phyloP scores from a whole-genome alignment of 768 basidiomycete species.

The Zangia roseola region DNA sequence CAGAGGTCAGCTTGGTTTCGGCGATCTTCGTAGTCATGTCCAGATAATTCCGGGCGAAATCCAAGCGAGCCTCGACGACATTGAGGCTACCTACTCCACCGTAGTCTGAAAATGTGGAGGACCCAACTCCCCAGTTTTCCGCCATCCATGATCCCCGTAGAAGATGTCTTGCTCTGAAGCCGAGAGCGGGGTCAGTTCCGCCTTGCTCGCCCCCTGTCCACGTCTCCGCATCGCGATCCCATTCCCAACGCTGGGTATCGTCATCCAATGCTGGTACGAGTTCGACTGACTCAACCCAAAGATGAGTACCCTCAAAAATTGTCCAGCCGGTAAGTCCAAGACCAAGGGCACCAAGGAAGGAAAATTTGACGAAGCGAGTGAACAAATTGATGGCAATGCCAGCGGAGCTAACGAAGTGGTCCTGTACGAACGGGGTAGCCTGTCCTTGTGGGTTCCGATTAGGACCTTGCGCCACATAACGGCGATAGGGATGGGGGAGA shows the following conservation, averaged over 20 bases:
- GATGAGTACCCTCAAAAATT: conserved; percentile 55
- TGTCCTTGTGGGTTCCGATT: conserved; percentile 6
- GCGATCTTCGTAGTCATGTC: conserved; percentile 47
- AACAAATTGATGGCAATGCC: conserved; percentile 44
- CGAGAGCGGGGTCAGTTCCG: conserved; percentile 73
- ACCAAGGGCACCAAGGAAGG: conserved; percentile 43
- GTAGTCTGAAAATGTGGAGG: conserved; percentile 35
- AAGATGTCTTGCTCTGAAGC: conserved; percentile 57
- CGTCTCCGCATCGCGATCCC: conserved; percentile 59
- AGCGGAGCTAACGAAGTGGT: conserved; percentile 35
- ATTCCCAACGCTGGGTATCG: conserved; percentile 60
- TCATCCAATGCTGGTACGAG: conserved; percentile 47
- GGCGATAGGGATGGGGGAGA: conserved; percentile 4
- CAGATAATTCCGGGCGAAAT: conserved; percentile 54
- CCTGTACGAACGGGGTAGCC: conserved; percentile 21
- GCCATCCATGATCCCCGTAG: conserved; percentile 74
- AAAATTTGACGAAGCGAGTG: conserved; percentile 48
- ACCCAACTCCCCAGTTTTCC: conserved; percentile 59
- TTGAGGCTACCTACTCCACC: conserved; percentile 39
- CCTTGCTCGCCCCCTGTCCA: conserved; percentile 60
- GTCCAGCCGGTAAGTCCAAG: conserved; percentile 45
- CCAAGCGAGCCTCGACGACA: conserved; percentile 54
- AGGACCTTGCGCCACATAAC: conserved; percentile 18
- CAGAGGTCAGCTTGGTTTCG: conserved; percentile 37
- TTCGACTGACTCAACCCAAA: conserved; percentile 62